Percentiles rank a stretch among this genome's conserved stretches.
Conservation (phyloP, 1,284 basidiomycete species). For the Peniophora sp. region DNA sequence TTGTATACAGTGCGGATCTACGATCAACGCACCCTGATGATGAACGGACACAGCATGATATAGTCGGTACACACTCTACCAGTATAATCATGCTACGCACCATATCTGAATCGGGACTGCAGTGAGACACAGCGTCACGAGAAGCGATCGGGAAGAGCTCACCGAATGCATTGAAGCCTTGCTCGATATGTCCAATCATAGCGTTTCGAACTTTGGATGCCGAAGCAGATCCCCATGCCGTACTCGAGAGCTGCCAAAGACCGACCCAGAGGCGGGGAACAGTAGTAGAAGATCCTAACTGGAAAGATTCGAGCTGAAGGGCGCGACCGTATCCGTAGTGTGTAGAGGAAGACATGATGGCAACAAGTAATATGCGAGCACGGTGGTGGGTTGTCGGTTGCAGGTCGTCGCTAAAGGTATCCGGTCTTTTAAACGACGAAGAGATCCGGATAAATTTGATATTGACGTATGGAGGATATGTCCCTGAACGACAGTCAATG, state of each 20-base stretch:
- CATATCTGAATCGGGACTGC: too few species aligned
- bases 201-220: conserved; percentile 55
- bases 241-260: conserved; percentile 77
- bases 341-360: neutral
- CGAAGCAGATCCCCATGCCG: conserved; percentile 72
- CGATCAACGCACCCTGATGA: conserved; percentile 1
- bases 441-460: too few species aligned
- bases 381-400: too few species aligned
- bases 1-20: conserved; percentile 1
- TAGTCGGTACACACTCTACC: too few species aligned
- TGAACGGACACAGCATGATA: too few species aligned
- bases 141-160: conserved; percentile 11
- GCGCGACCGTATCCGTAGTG: too few species aligned
- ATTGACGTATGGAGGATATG: too few species aligned
- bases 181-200: conserved; percentile 56
- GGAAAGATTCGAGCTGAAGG: conserved; percentile 37
- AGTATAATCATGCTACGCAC: too few species aligned
- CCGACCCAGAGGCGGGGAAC: conserved; percentile 68
- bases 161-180: conserved; percentile 73
- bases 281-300: conserved; percentile 46
- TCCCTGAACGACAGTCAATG: too few species aligned
- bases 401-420: too few species aligned
- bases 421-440: too few species aligned
- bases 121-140: neutral
- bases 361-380: too few species aligned